Evolutionary conservation across 164 flowering plant species (phyloP), one percentile per base, ranked within the genome.

Genomic region (Vitis riparia): DNA sequence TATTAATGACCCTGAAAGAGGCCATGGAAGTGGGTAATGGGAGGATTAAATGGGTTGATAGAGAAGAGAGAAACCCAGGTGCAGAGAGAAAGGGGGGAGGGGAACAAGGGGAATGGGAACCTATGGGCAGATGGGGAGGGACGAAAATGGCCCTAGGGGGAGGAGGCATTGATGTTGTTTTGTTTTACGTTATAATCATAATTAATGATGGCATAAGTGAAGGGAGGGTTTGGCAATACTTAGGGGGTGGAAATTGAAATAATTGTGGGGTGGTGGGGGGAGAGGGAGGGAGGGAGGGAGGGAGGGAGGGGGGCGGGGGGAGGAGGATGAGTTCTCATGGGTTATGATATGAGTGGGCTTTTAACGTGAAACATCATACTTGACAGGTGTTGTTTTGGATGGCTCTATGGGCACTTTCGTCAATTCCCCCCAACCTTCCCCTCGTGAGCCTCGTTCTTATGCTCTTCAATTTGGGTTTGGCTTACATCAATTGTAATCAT

Each of bases 301-400:
- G 59, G 66, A 44, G 11, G 19, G 17, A 17, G 17, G 3, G n/a
- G 69, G 62, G 37, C 61, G 64, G 68, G 23, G 9, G n/a, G 12
- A 19, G 51, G 2, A 50, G 57, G 75, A 71, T 61, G 66, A 53
- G 55, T 65, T n/a, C 29, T 44, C n/a, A 82, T 84, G 89, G 80
- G 85, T 84, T 78, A 59, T 37, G 63, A 37, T 6, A 37, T 37
- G 44, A 37, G 44, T 37, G 44, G 27, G 60, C 19, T 57, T 56
- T 71, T 74, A 78, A 74, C 82, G 86, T 77, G 86, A 73, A 77
- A 71, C 77, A 83, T 83, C 78, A 79, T 75, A 62, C 74, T 65
- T 73, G 52, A 72, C 74, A 73, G 73, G 60, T 64, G 70, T 55
- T 55, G 30, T 29, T 60, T 70, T 75, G 71, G 69, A 70, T 61